Evolutionary conservation across 176 grass and related monocot genomes (phyloP), one percentile per base, ranked within the genome.

Genomic region (Melocanna baccifera): DNA sequence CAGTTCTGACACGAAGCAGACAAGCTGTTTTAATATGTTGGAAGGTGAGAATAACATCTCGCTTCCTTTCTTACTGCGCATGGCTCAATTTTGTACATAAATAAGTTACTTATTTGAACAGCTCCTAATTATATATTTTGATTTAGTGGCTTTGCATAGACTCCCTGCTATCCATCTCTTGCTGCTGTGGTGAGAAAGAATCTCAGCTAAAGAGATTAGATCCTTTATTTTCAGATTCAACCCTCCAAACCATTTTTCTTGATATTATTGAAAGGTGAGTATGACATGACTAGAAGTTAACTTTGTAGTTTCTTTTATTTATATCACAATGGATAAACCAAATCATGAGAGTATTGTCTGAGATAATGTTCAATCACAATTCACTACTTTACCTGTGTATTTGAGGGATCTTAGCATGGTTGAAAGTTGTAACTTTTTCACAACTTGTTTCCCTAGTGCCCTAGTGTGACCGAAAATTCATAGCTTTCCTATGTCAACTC

Each of bases 61-160:
- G n/a, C n/a, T n/a, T n/a, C n/a, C n/a, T n/a, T n/a, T n/a, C n/a
- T n/a, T n/a, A n/a, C n/a, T n/a, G n/a, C n/a, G n/a, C n/a, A n/a
- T n/a, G n/a, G n/a, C n/a, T n/a, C n/a, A n/a, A n/a, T n/a, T n/a
- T n/a, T n/a, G n/a, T n/a, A n/a, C n/a, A n/a, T n/a, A n/a, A n/a
- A n/a, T n/a, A n/a, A n/a, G n/a, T n/a, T n/a, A n/a, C n/a, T n/a
- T n/a, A n/a, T n/a, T n/a, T n/a, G n/a, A n/a, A n/a, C n/a, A n/a
- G n/a, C n/a, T n/a, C n/a, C n/a, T n/a, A n/a, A n/a, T n/a, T n/a
- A n/a, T n/a, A n/a, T n/a, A n/a, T n/a, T 89, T 90, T 90, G 28
- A 87, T 85, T 85, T 78, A 98, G 95, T 98, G 95, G 95, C 57
- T 93, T 90, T 98, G 87, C 85, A 47, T 98, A 70, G 92, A 94